Conservation (phyloP, 495 filamentous ascomycete genomes). For the Penicillium nucicola region DNA sequence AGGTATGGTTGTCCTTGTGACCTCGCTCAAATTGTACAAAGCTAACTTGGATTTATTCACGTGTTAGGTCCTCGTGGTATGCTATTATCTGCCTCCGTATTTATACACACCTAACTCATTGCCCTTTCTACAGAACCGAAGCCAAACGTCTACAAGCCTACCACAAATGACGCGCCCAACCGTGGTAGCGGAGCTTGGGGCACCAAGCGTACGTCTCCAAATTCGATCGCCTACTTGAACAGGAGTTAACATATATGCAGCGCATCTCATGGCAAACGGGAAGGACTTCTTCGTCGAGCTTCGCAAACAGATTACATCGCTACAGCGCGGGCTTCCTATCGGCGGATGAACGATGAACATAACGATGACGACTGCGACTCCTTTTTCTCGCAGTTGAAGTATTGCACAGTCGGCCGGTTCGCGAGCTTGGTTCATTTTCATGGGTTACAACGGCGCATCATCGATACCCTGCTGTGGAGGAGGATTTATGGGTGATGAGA, state of each 20-base stretch:
- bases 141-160: constrained; percentile 36
- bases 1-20: constrained; percentile 22
- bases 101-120: constrained; percentile 2
- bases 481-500: constrained; percentile 22
- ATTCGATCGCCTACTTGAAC: neutral
- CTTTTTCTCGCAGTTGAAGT: constrained; percentile 12
- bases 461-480: constrained; percentile 30
- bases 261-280: constrained; percentile 51
- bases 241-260: constrained; percentile 24
- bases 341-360: constrained; percentile 44
- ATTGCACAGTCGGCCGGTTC: constrained; percentile 20
- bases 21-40: neutral
- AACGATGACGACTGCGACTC: neutral
- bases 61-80: constrained; percentile 30
- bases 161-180: constrained; percentile 38
- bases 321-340: constrained; percentile 41
- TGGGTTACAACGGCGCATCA: constrained; percentile 28
- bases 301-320: constrained; percentile 44
- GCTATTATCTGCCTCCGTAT: neutral
- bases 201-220: constrained; percentile 43
- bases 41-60: constrained; percentile 6
- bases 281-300: constrained; percentile 55
- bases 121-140: constrained; percentile 27
- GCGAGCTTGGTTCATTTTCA: constrained; percentile 21
- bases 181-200: constrained; percentile 45